Base-by-base conservation (phyloP, 176 grass and related monocot genomes). In the Bolboschoenus planiculmis region DNA sequence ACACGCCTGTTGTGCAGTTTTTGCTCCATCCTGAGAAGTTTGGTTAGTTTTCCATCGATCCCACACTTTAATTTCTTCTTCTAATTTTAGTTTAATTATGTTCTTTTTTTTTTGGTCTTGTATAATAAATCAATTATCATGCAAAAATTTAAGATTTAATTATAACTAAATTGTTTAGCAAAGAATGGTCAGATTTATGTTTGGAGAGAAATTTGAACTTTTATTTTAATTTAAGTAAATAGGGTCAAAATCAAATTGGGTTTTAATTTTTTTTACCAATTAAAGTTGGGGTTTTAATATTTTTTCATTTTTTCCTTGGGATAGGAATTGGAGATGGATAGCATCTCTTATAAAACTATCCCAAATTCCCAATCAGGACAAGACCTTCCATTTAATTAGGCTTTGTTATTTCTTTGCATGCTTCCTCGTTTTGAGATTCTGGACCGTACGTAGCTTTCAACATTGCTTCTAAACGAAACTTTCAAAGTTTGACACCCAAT, bases 1-100 rank as follows among this genome's bases (percentile, higher is more conserved):
- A 93, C 81, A 94, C 87, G 2, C 90, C 95, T 0, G 65, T 89
- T 46, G 82, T 94, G 63, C 92, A 91, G 60, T 97, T 97, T 84
- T 56, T 92, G 13, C 88, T 92, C 36, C 86, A 91, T 81, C 84
- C 90, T 37, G 75, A 88, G 83, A 92, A 94, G 66, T 97, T 81
- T 54, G 95, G 95, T 97, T 3, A 97, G 90, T 59, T 23, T 53
- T 36, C 40, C 40, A 9, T 46, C n/a, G n/a, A n/a, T 13, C 57
- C 0, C 15, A 61, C 29, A 10, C 1, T 48, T 14, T 11, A 13
- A 53, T 15, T 14, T 53, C 4, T 18, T 42, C 5, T 43, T 53
- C 16, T 56, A 33, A 56, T 56, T 56, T 35, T 0, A 4, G 30
- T 16, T 62, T 51, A 10, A 30, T 9, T 42, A n/a, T n/a, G n/a